Evolutionary conservation across 2,329 filamentous ascomycete species (phyloP), one percentile per base, ranked within the genome.

Genomic region (Chaetomium strumarium): DNA sequence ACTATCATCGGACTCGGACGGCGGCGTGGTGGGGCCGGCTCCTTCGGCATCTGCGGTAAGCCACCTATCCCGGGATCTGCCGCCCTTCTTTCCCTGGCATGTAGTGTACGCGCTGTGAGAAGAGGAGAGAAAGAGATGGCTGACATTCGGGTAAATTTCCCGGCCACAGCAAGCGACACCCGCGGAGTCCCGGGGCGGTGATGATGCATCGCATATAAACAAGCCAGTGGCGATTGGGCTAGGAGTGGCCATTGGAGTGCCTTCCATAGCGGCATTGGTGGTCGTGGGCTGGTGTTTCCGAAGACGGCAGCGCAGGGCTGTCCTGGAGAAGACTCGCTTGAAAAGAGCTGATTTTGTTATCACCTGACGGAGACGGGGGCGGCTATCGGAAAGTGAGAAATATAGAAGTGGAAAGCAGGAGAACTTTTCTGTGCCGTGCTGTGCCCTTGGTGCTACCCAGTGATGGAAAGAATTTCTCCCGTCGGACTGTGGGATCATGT

Each of bases 261-360:
- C 61, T 5, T 59, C 57, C 1, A 44, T 60, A 13, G 51, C 57
- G 17, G 63, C 42, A 13, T 17, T 61, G 29, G 50, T 34, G 9
- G 31, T 62, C 13, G 43, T 63, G 10, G 45, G 54, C 12, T 59
- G 58, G 55, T 58, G 54, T 24, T 41, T 62, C 29, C 45, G 58
- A 44, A 62, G 55, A 39, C 54, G 59, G 20, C 55, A 57, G 19
- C 57, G 41, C 24, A 49, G 50, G 34, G 54, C 53, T 9, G 49
- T 51, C 14, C 39, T 57, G 51, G 62, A 62, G 48, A 62, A 59
- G 58, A 43, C 56, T 30, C 50, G 50, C 51, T 19, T 55, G 44
- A 60, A 55, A 53, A 59, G 61, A 42, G 56, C 54, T 33, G 54
- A 62, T 14, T 63, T 63, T 48, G 53, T 65, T 14, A 62, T 64